These are phyloP conservation scores for Cercospora sp. DNA, from an alignment of 2,329 filamentous ascomycete genomes.

Conservation along the genomic window DNA sequence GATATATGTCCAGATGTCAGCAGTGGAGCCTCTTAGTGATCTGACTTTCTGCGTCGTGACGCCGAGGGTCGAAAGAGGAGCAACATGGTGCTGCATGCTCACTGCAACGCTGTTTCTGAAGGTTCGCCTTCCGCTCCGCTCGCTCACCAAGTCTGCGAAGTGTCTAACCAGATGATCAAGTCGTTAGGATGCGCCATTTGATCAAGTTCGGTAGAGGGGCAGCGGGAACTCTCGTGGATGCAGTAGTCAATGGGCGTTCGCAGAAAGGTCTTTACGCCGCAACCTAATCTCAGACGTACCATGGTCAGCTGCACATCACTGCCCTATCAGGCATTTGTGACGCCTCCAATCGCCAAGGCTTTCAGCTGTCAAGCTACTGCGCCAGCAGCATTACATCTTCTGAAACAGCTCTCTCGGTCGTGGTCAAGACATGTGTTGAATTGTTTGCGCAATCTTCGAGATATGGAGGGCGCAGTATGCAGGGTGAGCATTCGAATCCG, in stretches of 20 bases:
- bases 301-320: slow-evolving; percentile 1
- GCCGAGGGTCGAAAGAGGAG: not conserved
- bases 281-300: not conserved
- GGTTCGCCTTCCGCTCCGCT: not conserved
- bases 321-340: slow-evolving; percentile 6
- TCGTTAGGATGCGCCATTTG: not conserved
- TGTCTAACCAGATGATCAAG: not conserved
- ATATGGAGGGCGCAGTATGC: not conserved
- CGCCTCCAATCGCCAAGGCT: slow-evolving; percentile 1
- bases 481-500: not conserved
- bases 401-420: not conserved
- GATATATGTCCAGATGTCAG: slow-evolving; percentile 9
- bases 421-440: not conserved
- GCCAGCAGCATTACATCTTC: not conserved
- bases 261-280: not conserved
- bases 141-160: not conserved
- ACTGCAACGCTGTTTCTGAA: not conserved
- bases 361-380: not conserved
- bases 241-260: slow-evolving; percentile 1
- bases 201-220: not conserved
- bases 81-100: not conserved
- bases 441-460: not conserved
- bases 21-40: not conserved
- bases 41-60: slow-evolving; percentile 2
- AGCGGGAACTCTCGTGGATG: not conserved